Base-by-base conservation (phyloP, 257 asterid genomes). In the Solanum tarapatanum region DNA sequence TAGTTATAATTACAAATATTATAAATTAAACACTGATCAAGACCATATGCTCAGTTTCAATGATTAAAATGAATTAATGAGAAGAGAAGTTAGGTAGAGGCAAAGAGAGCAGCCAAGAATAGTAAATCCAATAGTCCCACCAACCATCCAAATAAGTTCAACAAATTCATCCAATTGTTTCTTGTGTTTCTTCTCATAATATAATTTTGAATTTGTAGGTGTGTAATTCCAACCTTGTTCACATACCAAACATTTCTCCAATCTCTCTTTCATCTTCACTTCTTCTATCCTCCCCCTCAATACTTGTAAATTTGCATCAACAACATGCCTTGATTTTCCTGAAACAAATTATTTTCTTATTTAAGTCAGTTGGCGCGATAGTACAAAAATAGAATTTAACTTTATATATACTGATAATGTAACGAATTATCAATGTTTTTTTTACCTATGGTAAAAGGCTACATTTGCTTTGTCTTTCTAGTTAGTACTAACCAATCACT, bases 251-350 rank as follows among this genome's bases (percentile, higher is more conserved):
- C 95, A 88, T 43, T 91, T 91, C 60, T 91, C 93, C 9, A 93
- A 70, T 83, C 89, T 87, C 89, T 93, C 95, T 85, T 87, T 93
- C 0, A 72, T 89, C 87, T 87, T 89, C n/a, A 94, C 87, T 43
- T 88, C 92, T 82, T 90, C 92, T 68, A 95, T 89, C 70, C 95
- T 95, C 76, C 84, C 88, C 89, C 83, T 91, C 86, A 95, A 79
- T 5, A 92, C 82, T 36, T 79, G n/a, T 84, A 95, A 8, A 88
- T 90, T 92, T 39, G 87, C 86, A 36, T 95, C 97, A 35, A 91
- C 94, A 6, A 88, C 73, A 37, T 89, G 87, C 8, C 88, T 84
- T 82, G 92, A 88, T 87, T 87, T 88, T 72, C 92, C 97, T 91
- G 87, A 62, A 43, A 72, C 5, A 7, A 69, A 51, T 55, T 55